Percentiles rank a stretch among this genome's conserved stretches.
These are phyloP conservation scores for Penicillium coffeae DNA, from an alignment of 495 filamentous ascomycete species.

Conservation along the genomic window DNA sequence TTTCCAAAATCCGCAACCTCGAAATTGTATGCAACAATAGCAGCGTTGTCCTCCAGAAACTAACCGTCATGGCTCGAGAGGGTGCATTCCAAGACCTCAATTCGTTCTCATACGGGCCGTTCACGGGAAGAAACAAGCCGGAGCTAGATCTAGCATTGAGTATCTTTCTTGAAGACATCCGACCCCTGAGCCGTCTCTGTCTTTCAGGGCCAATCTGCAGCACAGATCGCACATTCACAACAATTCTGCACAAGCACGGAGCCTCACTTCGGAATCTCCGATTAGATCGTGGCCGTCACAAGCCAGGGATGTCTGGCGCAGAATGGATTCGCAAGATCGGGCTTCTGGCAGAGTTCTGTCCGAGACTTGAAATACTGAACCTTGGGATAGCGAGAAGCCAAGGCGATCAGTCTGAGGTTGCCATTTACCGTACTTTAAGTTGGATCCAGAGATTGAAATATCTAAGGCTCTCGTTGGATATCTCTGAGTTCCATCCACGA, in stretches of 20 bases:
- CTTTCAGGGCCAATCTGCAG: neutral
- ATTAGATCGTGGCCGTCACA: neutral
- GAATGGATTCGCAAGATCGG: neutral
- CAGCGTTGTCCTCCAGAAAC: neutral
- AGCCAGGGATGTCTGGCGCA: neutral
- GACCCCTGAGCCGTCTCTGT: neutral
- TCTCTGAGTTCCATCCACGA: neutral
- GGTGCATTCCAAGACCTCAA: neutral
- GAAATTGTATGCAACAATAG: neutral
- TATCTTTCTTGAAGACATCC: neutral
- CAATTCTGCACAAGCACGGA: neutral
- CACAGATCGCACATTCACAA: neutral
- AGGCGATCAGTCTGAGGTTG: neutral
- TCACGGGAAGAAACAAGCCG: neutral
- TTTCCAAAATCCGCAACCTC: neutral
- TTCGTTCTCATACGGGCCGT: neutral
- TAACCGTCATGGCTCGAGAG: neutral
- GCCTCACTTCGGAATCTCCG: neutral
- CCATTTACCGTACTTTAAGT: neutral
- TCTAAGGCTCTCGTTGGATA: neutral
- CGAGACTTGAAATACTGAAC: neutral
- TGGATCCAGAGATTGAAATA: neutral
- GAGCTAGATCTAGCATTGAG: neutral
- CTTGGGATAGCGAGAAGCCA: neutral
- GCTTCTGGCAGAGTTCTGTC: neutral